Percentiles rank a stretch among this genome's conserved stretches.
phyloP scores from a whole-genome alignment of 257 asterid genomes.

The Verbena officinalis region DNA sequence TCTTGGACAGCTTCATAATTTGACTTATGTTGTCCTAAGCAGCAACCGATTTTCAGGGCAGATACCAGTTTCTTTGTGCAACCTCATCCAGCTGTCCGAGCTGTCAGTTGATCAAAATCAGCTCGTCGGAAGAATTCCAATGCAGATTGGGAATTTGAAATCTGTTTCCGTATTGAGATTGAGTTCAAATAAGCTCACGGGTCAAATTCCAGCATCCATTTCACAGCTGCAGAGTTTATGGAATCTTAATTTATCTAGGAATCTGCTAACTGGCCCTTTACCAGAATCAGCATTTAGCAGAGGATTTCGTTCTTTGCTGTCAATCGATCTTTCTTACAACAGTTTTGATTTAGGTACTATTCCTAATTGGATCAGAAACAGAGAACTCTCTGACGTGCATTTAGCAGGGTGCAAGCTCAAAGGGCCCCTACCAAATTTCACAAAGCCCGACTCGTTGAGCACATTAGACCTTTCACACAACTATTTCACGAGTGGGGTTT shows the following conservation, averaged over 20 bases:
- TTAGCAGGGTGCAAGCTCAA: slow-evolving; percentile 76
- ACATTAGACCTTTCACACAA: slow-evolving; percentile 81
- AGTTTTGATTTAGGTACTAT: slow-evolving; percentile 55
- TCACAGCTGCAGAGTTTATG: slow-evolving; percentile 61
- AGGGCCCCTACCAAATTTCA: slow-evolving; percentile 77
- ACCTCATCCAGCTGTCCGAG: slow-evolving; percentile 53
- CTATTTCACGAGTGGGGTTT: slow-evolving; percentile 63
- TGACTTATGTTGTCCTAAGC: slow-evolving; percentile 67
- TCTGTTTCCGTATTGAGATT: slow-evolving; percentile 63
- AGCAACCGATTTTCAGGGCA: slow-evolving; percentile 66
- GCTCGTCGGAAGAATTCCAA: slow-evolving; percentile 67
- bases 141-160: slow-evolving; percentile 60
- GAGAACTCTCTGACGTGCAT: slow-evolving; percentile 67
- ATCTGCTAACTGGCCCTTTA: slow-evolving; percentile 57
- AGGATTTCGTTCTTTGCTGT: slow-evolving; percentile 63
- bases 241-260: slow-evolving; percentile 81
- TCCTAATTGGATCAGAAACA: slow-evolving; percentile 73
- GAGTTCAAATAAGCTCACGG: slow-evolving; percentile 66
- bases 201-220: slow-evolving; percentile 76
- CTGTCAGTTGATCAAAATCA: slow-evolving; percentile 73
- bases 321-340: slow-evolving; percentile 84
- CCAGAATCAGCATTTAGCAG: slow-evolving; percentile 55
- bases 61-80: slow-evolving; percentile 58
- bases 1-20: slow-evolving; percentile 56
- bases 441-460: slow-evolving; percentile 61